Conservation (phyloP, 2,329 filamentous ascomycete genomes). For the Sporothrix sp. region DNA sequence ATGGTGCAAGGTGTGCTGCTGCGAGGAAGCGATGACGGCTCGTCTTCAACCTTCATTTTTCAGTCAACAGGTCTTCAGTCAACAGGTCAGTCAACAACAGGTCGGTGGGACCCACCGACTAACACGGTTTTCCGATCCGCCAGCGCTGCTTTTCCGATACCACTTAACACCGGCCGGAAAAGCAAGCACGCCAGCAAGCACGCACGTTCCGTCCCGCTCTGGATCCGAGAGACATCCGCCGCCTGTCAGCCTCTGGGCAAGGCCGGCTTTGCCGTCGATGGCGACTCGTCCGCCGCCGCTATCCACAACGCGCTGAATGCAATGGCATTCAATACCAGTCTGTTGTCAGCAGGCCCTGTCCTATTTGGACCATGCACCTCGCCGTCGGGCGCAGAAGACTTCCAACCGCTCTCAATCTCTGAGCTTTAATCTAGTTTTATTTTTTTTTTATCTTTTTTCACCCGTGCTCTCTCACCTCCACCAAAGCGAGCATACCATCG, state of each 20-base stretch:
- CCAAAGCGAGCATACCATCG: neutral
- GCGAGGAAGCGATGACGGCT: no score
- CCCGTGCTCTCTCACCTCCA: neutral
- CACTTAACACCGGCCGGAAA: slow-evolving; percentile 2
- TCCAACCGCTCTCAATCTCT: neutral
- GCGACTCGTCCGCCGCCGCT: no score
- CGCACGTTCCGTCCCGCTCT: neutral
- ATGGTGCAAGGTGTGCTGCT: no score
- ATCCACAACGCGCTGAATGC: no score
- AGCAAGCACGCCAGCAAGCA: neutral
- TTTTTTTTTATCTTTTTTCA: neutral
- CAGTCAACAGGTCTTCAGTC: no score
- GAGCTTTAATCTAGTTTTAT: neutral
- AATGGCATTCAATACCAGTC: no score
- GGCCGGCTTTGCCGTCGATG: no score
- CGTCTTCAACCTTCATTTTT: no score
- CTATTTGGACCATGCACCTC: neutral
- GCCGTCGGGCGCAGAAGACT: no score
- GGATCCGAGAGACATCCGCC: neutral
- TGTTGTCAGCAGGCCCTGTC: neutral
- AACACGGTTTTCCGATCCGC: neutral
- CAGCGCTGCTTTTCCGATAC: neutral
- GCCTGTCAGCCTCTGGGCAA: no score
- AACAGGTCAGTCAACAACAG: no score
- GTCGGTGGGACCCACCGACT: neutral